phyloP scores from a whole-genome alignment of 1,284 basidiomycete genomes.

The Pholiota adiposa region DNA sequence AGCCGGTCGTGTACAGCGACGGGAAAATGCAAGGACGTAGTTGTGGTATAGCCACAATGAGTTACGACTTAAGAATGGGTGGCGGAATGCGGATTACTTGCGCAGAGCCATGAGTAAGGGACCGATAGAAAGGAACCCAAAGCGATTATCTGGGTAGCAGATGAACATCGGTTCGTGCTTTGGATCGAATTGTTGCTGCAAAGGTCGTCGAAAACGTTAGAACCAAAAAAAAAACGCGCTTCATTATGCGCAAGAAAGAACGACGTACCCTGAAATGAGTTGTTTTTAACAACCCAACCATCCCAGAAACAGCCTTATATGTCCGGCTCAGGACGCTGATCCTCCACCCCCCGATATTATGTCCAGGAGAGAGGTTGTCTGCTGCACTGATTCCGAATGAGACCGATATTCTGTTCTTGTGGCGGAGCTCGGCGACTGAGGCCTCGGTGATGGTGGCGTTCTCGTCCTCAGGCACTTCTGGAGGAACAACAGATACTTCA shows the following conservation, averaged over 20 bases:
- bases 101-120: slow-evolving; percentile 38
- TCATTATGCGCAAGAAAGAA: too few species aligned
- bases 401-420: neutral
- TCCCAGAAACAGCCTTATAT: slow-evolving; percentile 40
- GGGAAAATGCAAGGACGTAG: neutral
- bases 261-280: slow-evolving; percentile 45
- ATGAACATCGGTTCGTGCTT: slow-evolving; percentile 45
- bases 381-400: slow-evolving; percentile 45
- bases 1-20: neutral
- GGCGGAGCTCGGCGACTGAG: neutral
- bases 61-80: too few species aligned
- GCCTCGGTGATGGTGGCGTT: too few species aligned
- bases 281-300: slow-evolving; percentile 39
- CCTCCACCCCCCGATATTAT: slow-evolving; percentile 48
- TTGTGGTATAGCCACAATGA: too few species aligned
- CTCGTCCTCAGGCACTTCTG: neutral
- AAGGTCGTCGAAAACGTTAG: neutral
- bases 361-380: slow-evolving; percentile 36
- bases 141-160: slow-evolving; percentile 47
- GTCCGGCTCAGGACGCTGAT: slow-evolving; percentile 42
- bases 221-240: neutral
- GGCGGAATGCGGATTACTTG: slow-evolving; percentile 25
- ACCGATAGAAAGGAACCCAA: slow-evolving; percentile 44
- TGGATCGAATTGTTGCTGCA: slow-evolving; percentile 46
- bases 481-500: neutral